Evolutionary conservation across 176 grass and related monocot species (phyloP).

Genomic region (Coix lacrymajobi): DNA sequence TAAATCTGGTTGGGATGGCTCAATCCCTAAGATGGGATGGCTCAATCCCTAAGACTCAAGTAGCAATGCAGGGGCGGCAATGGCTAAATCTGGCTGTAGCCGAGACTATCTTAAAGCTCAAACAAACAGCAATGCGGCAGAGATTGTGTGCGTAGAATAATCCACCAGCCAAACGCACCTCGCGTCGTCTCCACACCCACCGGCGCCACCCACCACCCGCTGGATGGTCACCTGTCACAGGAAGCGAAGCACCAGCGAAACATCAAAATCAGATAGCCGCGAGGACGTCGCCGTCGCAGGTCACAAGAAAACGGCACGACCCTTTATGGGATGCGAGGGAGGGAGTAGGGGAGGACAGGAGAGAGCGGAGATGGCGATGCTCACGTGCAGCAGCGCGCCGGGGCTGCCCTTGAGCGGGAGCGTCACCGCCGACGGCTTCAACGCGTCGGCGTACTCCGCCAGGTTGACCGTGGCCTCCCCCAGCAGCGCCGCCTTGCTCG

Average conservation of each 20-base stretch:
- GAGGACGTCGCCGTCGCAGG: conserved; percentile 49
- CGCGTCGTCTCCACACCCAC: conserved; percentile 58
- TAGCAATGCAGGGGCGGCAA: conserved; percentile 19
- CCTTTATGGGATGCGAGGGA: conserved; percentile 24
- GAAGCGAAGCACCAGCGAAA: conserved; percentile 34
- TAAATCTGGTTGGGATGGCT: conserved; percentile 31
- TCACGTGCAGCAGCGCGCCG: conserved; percentile 82
- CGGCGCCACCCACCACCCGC: conserved; percentile 70
- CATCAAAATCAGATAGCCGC: conserved; percentile 34
- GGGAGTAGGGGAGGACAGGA: not conserved
- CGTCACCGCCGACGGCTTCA: conserved; percentile 65
- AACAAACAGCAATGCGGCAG: conserved; percentile 15
- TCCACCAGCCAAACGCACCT: conserved; percentile 44
- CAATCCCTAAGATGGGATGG: too few relatives aligned
- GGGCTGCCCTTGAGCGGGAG: conserved; percentile 76
- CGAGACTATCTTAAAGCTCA: conserved; percentile 44
- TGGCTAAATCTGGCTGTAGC: not conserved
- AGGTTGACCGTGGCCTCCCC: conserved; percentile 80
- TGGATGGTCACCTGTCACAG: conserved; percentile 92
- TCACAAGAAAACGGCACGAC: conserved; percentile 35
- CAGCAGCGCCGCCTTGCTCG: conserved; percentile 71
- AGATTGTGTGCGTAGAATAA: conserved; percentile 44
- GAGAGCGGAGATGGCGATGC: conserved; percentile 19
- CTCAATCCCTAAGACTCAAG: conserved; percentile 26
- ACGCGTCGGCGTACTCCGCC: conserved; percentile 75